A percentile compares a stretch with the other conserved stretches of the same genome.
These are phyloP conservation scores for Ploettnerulaceae sp. DNA, from an alignment of 2,329 filamentous ascomycete genomes.

Conservation along the genomic window DNA sequence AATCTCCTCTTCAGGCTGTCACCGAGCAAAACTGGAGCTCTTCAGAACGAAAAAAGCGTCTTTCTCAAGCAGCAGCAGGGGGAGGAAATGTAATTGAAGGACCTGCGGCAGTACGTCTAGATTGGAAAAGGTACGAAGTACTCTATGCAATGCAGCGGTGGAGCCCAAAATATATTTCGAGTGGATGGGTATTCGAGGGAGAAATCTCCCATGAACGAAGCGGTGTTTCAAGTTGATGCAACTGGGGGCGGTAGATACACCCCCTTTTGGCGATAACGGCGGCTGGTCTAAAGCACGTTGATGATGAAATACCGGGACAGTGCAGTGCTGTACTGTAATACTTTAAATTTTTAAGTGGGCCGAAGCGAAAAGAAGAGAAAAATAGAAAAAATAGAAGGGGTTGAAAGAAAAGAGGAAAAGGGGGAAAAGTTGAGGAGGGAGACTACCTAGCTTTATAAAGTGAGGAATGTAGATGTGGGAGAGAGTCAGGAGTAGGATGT, in stretches of 20 bases:
- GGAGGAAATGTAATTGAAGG: slow-evolving; percentile 10
- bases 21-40: no score
- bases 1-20: no score
- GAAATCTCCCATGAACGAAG: slow-evolving; percentile 4
- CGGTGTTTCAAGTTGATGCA: slow-evolving; percentile 19
- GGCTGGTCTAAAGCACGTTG: no score
- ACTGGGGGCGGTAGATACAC: slow-evolving; percentile 10
- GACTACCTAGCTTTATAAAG: slow-evolving; percentile 7
- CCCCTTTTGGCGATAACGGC: no score
- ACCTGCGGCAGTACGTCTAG: not conserved
- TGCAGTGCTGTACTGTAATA: no score
- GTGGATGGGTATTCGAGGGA: slow-evolving; percentile 1
- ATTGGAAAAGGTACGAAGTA: slow-evolving; percentile 10
- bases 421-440: not conserved
- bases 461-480: not conserved
- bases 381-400: no score
- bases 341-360: no score
- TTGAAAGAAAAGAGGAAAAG: no score
- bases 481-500: slow-evolving; percentile 4
- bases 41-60: no score
- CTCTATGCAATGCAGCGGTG: slow-evolving; percentile 3
- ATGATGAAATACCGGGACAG: no score
- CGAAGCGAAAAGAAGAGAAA: no score
- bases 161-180: slow-evolving; percentile 2
- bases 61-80: not conserved